Evolutionary conservation across 2,329 filamentous ascomycete genomes (phyloP).

Genomic region (Beauveria brongniartii): DNA sequence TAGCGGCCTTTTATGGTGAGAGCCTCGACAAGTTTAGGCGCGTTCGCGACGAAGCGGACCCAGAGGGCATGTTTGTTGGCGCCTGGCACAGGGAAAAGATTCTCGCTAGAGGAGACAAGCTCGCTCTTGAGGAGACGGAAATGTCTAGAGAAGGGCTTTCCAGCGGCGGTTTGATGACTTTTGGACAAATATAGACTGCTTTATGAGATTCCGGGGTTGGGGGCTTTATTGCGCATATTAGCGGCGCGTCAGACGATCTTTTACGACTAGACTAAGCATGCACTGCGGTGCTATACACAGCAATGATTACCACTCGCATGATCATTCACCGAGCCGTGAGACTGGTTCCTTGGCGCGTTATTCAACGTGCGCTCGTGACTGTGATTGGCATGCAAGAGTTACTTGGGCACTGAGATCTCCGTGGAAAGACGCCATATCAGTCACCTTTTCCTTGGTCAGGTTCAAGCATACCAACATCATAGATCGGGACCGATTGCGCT

Average conservation of each 20-base stretch:
- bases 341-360: too few species aligned
- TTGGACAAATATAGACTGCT: slow-evolving; percentile 6
- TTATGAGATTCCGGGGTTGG: background rate
- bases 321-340: too few species aligned
- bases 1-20: slow-evolving; percentile 62
- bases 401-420: too few species aligned
- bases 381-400: too few species aligned
- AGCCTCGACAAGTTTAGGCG: slow-evolving; percentile 58
- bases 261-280: background rate
- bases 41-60: slow-evolving; percentile 63
- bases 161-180: slow-evolving; percentile 3
- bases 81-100: slow-evolving; percentile 78
- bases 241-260: background rate
- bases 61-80: slow-evolving; percentile 80
- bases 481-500: too few species aligned
- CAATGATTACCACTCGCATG: background rate
- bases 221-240: background rate
- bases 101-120: slow-evolving; percentile 27
- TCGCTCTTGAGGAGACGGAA: slow-evolving; percentile 31
- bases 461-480: too few species aligned
- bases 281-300: background rate
- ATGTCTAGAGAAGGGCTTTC: slow-evolving; percentile 14
- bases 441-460: too few species aligned
- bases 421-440: too few species aligned
- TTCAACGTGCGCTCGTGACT: too few species aligned